Evolutionary conservation across 306 rosid species (phyloP), one percentile per base, ranked within the genome.

Genomic region (Rosa lucieae): DNA sequence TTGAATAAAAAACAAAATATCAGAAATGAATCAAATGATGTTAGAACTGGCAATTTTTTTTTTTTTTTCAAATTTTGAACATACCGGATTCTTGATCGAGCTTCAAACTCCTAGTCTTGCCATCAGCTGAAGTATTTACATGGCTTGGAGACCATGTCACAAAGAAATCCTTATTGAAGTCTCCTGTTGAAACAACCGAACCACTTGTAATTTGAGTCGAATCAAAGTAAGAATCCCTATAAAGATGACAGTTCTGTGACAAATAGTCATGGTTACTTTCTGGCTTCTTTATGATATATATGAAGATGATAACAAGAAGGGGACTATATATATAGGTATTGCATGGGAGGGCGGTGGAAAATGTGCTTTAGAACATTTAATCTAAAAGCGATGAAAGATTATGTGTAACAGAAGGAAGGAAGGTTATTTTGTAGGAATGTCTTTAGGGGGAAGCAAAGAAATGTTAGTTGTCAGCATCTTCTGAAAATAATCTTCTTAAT

Each of bases 61-160:
- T 26, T 26, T 26, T 29, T 29, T 29, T 14, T 12, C 23, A 5
- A n/a, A 2, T 3, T 58, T 20, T 61, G 46, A 26, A 56, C 44
- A 48, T 86, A 92, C 99, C 99, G 35, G 99, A 92, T 75, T 91
- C 86, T 84, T 92, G 87, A 84, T 94, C 99, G 29, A 94, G 89
- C 85, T 86, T 92, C 89, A 92, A 78, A 84, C 84, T 89, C 80
- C 93, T 86, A 62, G 90, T 58, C 0, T 73, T 85, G 67, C 95
- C 97, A 85, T 91, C 94, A 72, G 85, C 73, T 5, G 97, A 92
- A 47, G 97, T 94, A 83, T 82, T 89, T 11, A 91, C 90, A 80
- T 94, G 99, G 81, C 76, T 85, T 70, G 99, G 97, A 74, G 97
- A 94, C 99, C 99, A 92, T 51, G 79, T 71, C 10, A 92, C 88